Evolutionary conservation across 257 asterid species (phyloP), one percentile per base, ranked within the genome.

Genomic region (Solanum bukasovii): DNA sequence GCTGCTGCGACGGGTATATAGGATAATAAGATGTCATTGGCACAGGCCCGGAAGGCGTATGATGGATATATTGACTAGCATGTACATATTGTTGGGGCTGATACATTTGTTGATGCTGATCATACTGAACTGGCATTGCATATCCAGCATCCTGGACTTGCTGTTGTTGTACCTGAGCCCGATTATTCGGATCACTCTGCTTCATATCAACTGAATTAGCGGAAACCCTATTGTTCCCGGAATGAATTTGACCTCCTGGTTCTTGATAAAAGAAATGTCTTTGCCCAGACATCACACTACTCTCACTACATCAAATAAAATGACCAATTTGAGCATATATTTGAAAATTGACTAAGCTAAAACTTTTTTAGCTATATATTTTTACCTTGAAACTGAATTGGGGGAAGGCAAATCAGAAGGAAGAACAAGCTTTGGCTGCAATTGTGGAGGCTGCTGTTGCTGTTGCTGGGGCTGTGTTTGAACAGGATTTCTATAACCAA

Each of bases 361-460:
- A 83, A 34, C 7, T 5, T 52, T n/a, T 27, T 70, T 23, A 46
- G 67, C 56, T 10, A 74, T 79, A 9, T 86, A 11, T 59, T 13
- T 56, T 70, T 93, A 96, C 99, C 99, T 97, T 46, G 99, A 95
- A 87, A 92, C 96, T 67, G 99, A 96, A 92, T 94, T 98, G 86
- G 98, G 99, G 49, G 99, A 96, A 84, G 94, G 93, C 89, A 93
- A 89, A 84, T 96, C 98, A 89, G 90, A 77, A 27, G 87, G 91
- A 46, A 88, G 93, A 63, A 90, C 79, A 87, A 90, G 94, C 88
- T 91, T 94, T 78, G 89, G 94, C 90, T 94, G 97, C 87, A 92
- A 87, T n/a, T 94, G 84, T 73, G 91, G 70, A 88, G 91, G 96
- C 84, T 87, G 95, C 10, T 87, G 93, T 10, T 85, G 94, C 13